Base-by-base conservation (phyloP, 163 green algal species). In the Scenedesmus sp. region DNA sequence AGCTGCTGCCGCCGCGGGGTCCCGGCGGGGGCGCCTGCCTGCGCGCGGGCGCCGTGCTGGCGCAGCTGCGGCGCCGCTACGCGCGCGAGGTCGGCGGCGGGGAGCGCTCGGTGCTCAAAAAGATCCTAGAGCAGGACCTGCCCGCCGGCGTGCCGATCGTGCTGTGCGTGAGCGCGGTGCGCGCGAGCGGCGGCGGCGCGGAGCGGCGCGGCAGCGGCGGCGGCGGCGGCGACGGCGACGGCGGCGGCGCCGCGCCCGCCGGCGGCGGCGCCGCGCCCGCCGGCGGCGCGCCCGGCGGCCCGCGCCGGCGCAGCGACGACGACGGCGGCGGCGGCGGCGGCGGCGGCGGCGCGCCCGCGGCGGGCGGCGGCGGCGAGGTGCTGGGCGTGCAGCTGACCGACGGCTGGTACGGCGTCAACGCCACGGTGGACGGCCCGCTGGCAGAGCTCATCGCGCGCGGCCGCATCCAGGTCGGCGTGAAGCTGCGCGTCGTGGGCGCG, bases 401-500 rank as follows among this genome's bases (percentile, higher is more conserved):
- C 64, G 80, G 80, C 3, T 82, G 72, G 72, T 85, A 85, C 48
- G 17, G 18, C 36, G 56, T 82, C 6, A 74, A 67, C 26, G 72
- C 64, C 0, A 34, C 9, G 11, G 20, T 85, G 14, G 80, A 85
- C 70, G 73, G 15, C 0, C 80, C 65, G 0, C 47, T 82, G 24
- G 42, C 58, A 17, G 44, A 63, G 64, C 71, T 81, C 47, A 53
- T 81, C 4, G 0, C 60, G 10, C n/a, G 4, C 2, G 80, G 80
- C 64, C 63, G 75, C 26, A 70, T 85, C 29, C 50, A 73, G 63
- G 78, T 80, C 28, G 89, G 90, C 51, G 51, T 44, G 75, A 95
- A 94, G 85, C 65, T 95, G 69, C 83, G 90, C 45, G 77, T 95
- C 4, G 80, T 56, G 14, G 89, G 90, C 9, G 82, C 85, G 1